Conservation (phyloP, 208 protist genomes). For the Naegleria lovaniensis region DNA sequence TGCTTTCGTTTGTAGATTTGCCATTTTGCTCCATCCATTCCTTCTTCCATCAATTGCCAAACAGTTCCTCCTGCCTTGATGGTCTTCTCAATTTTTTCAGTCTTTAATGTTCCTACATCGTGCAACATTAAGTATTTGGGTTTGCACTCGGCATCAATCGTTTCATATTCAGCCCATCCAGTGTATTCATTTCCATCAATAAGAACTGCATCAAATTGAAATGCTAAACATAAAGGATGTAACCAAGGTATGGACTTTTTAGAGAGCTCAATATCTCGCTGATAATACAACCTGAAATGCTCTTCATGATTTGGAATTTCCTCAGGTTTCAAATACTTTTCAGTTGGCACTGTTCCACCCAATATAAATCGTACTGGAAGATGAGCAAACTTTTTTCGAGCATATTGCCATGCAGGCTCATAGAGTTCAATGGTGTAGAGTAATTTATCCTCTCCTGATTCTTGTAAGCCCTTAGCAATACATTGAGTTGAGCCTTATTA, state of each 20-base stretch:
- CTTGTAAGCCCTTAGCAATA: slow-evolving; percentile 14
- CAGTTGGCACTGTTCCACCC: slow-evolving; percentile 23
- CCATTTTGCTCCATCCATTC: background rate
- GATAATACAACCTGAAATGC: slow-evolving; percentile 20
- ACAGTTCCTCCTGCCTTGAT: background rate
- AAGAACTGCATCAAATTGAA: slow-evolving; percentile 29
- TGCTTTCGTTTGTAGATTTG: slow-evolving; percentile 1
- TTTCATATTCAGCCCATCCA: slow-evolving; percentile 28
- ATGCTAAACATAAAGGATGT: slow-evolving; percentile 11
- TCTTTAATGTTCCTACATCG: slow-evolving; percentile 25
- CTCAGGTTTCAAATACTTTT: slow-evolving; percentile 27
- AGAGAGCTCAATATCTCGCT: slow-evolving; percentile 25
- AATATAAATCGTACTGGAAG: slow-evolving; percentile 19
- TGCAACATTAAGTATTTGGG: slow-evolving; percentile 24
- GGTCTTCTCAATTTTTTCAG: background rate
- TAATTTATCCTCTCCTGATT: background rate
- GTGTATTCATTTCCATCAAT: slow-evolving; percentile 35
- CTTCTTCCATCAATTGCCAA: background rate
- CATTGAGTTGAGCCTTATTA: background rate
- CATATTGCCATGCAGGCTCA: slow-evolving; percentile 16
- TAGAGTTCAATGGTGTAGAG: slow-evolving; percentile 28
- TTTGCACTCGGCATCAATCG: background rate
- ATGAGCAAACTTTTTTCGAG: background rate
- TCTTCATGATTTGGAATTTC: background rate
- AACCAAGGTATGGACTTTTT: slow-evolving; percentile 4